Base-by-base conservation (phyloP, 2,329 filamentous ascomycete genomes). In the Monosporascus sp. region DNA sequence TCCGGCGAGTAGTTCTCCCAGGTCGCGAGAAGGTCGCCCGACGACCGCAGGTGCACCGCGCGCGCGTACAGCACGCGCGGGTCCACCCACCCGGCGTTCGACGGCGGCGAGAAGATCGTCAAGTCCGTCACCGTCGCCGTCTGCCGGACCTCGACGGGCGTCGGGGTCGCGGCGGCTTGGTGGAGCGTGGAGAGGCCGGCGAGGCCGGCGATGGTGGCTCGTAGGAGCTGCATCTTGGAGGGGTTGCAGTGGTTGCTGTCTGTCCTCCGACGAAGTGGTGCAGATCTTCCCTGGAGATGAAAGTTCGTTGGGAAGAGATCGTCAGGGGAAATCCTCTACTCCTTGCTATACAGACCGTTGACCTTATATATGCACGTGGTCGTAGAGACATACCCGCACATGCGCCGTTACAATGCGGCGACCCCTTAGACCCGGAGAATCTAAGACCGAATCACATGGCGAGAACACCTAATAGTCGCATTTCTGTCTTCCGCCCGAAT, bases 1-100 rank as follows among this genome's bases (percentile, higher is more conserved):
- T 83, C 73, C 4, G 75, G 75, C 3, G 74, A 75, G 67, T 80
- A 79, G 65, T 79, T 79, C 60, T 79, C 77, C 75, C 76, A 79
- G 0, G 78, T 80, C 31, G 73, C 73, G 9, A 81, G 68, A 6
- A 80, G 68, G 15, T 70, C 70, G 9, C 75, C 73, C 27, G 27
- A 31, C 46, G 72, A 70, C 2, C 63, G 57, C 9, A 77, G 66
- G 62, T 76, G 68, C 14, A 72, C 63, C 6, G 70, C 68, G 11
- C 74, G 72, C 2, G 73, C 63, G 51, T 77, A 77, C 6, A 77
- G 65, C 2, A 75, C 72, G 20, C 70, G 66, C 1, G 73, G 73
- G 49, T 72, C 68, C 1, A 68, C 73, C 64, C 71, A 75, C 59
- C 60, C 55, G 37, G 60, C 59, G 47, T 73, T 69, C 25, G 62